Evolutionary conservation across 495 filamentous ascomycete genomes (phyloP).

Genomic region (Rhypophila decipiens): DNA sequence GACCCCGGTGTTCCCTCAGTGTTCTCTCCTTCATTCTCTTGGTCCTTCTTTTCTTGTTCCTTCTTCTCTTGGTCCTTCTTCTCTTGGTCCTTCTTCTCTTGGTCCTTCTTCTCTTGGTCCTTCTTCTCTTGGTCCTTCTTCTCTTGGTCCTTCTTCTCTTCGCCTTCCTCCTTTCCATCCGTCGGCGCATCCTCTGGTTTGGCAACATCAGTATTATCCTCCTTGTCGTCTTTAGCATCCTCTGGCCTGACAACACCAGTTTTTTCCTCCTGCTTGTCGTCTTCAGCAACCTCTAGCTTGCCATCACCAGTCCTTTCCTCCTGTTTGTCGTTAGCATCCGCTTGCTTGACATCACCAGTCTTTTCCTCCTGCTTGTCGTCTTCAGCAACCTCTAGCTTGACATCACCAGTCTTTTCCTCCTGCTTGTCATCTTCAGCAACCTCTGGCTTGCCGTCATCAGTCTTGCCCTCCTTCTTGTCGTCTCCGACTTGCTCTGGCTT

Average conservation of each 20-base stretch:
- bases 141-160: constrained; percentile 6
- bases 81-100: constrained; percentile 8
- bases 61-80: constrained; percentile 9
- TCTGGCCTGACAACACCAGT: neutral
- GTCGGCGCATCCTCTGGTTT: constrained; percentile 4
- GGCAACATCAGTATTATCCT: constrained; percentile 9
- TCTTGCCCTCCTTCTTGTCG: constrained; percentile 6
- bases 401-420: constrained; percentile 2
- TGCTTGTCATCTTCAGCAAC: constrained; percentile 2
- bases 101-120: constrained; percentile 3
- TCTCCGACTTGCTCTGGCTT: no score
- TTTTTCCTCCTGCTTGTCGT: constrained; percentile 12
- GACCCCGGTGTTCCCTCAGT: neutral
- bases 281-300: constrained; percentile 6
- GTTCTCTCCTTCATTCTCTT: constrained; percentile 4
- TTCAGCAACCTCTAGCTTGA: constrained; percentile 8
- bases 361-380: constrained; percentile 8
- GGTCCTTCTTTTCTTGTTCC: constrained; percentile 2
- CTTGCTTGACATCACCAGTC: neutral
- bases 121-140: constrained; percentile 7
- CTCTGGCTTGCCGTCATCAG: no score
- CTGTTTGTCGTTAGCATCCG: constrained; percentile 9
- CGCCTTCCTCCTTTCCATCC: constrained; percentile 10
- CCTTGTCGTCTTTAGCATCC: constrained; percentile 13
- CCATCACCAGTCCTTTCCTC: constrained; percentile 3